A percentile compares a stretch with the other conserved stretches of the same genome.
Evolutionary conservation across 1,284 basidiomycete species (phyloP).

Genomic region (Rhodotorula sp.): DNA sequence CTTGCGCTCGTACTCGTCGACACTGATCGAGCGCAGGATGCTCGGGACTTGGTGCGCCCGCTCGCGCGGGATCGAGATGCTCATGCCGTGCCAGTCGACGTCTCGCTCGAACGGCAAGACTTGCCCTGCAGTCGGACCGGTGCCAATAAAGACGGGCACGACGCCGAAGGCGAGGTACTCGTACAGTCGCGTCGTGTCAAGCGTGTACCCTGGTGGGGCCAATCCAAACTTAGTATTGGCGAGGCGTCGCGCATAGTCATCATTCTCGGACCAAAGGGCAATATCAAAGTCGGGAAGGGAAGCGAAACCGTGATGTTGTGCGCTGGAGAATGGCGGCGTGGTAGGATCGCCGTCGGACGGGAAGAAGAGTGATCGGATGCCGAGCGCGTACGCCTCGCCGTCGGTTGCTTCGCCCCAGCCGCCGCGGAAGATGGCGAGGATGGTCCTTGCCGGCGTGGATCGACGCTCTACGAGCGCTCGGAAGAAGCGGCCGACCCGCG

Average conservation of each 20-base stretch:
- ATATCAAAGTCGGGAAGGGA: conserved; percentile 31
- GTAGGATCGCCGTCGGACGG: conserved; percentile 18
- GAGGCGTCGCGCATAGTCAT: conserved; percentile 28
- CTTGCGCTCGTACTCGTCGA: conserved; percentile 28
- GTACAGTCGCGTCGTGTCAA: conserved; percentile 37
- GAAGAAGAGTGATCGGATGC: conserved; percentile 35
- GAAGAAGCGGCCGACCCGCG: not conserved
- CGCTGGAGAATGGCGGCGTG: conserved; percentile 9
- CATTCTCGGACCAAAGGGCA: conserved; percentile 25
- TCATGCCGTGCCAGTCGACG: conserved; percentile 25
- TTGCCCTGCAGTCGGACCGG: conserved; percentile 23
- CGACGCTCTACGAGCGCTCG: not conserved
- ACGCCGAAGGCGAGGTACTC: conserved; percentile 40
- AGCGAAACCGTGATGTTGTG: conserved; percentile 25
- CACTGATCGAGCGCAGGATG: conserved; percentile 13
- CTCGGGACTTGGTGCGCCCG: conserved; percentile 22
- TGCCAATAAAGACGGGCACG: conserved; percentile 37
- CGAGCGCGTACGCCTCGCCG: conserved; percentile 28
- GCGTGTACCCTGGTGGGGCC: conserved; percentile 34
- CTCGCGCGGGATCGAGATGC: conserved; percentile 25
- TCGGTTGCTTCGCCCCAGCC: conserved; percentile 21
- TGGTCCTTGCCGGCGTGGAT: not conserved
- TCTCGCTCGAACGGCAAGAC: conserved; percentile 33
- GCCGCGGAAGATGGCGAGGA: conserved; percentile 33
- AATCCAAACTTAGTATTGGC: conserved; percentile 23